Evolutionary conservation across 2,329 filamentous ascomycete species (phyloP), one percentile per base, ranked within the genome.

Genomic region (Diaporthe capsici): DNA sequence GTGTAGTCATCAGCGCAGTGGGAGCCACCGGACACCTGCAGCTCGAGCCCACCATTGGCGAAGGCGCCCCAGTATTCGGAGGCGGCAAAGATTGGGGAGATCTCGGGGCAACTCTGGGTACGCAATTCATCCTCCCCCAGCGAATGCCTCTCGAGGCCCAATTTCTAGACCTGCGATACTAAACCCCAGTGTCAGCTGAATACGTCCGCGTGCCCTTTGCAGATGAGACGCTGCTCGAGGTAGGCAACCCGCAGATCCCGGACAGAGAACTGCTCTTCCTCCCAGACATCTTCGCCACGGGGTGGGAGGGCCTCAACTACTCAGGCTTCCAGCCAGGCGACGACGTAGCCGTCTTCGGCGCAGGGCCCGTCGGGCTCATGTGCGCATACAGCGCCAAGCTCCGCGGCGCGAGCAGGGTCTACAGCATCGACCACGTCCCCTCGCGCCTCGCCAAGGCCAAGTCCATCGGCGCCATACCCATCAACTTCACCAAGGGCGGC

Each of bases 251-350:
- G 8, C 58, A 61, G 25, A 61, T 63, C 31, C 51, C 76, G 1
- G 78, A 80, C 75, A 71, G 74, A 34, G 76, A 83, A 67, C 82
- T 80, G 42, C 63, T 83, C 3, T 76, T 80, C 17, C 20, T 83
- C 5, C 78, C 80, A 4, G 84, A 86, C 73, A 84, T 86, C 61
- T 85, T 85, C 76, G 77, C 81, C 20, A 85, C 84, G 0, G 84
- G 80, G 8, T 87, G 85, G 85, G 77, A 80, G 58, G 83, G 81
- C 3, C 75, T 87, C 8, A 79, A 80, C 22, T 81, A 81, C 75
- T 80, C 84, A 12, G 84, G 84, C 13, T 86, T 86, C 78, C 70
- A 83, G 73, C 78, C 85, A 0, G 85, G 85, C 17, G 79, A 81
- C 71, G 65, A 74, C 22, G 77, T 81, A 1, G 79, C 79, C 68